A percentile compares a stretch with the other conserved stretches of the same genome.
Evolutionary conservation across 768 basidiomycete species (phyloP).

Genomic region (Phlebiopsis gigantea): DNA sequence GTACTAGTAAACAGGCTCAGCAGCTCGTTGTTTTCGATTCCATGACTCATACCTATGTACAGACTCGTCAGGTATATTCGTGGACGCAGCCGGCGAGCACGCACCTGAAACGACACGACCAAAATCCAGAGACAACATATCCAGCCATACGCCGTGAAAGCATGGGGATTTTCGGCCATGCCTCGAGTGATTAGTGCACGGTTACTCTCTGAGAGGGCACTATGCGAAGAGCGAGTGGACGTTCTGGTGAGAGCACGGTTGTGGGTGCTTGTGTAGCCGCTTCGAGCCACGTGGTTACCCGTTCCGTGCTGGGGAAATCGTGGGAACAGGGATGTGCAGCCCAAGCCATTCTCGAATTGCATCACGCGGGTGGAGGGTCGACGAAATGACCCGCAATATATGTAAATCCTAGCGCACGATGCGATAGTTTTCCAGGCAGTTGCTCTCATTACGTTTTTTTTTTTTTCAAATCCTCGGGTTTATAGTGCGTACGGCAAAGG

Average conservation of each 20-base stretch:
- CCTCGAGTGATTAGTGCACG: background rate
- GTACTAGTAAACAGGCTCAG: conserved; percentile 41
- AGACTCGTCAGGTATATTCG: background rate
- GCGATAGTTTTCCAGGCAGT: too few species aligned
- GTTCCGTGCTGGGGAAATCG: background rate
- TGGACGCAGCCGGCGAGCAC: conserved; percentile 3
- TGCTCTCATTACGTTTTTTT: too few species aligned
- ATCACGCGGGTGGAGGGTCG: conserved; percentile 14
- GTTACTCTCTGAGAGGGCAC: background rate
- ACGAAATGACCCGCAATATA: too few species aligned
- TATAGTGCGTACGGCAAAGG: too few species aligned
- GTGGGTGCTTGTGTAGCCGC: conserved; percentile 7
- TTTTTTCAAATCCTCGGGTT: too few species aligned
- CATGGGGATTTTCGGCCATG: conserved; percentile 18
- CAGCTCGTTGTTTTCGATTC: too few species aligned
- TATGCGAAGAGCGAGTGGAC: background rate
- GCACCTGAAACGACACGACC: conserved; percentile 49
- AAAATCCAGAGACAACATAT: conserved; percentile 65
- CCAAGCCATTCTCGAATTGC: conserved; percentile 17
- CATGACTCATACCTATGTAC: conserved; percentile 7
- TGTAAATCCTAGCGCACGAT: too few species aligned
- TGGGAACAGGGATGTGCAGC: conserved; percentile 22
- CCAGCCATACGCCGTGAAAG: conserved; percentile 62
- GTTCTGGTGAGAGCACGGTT: background rate
- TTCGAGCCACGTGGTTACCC: background rate